Evolutionary conservation across 495 filamentous ascomycete species (phyloP).

Genomic region (Daldinia vernicosa): DNA sequence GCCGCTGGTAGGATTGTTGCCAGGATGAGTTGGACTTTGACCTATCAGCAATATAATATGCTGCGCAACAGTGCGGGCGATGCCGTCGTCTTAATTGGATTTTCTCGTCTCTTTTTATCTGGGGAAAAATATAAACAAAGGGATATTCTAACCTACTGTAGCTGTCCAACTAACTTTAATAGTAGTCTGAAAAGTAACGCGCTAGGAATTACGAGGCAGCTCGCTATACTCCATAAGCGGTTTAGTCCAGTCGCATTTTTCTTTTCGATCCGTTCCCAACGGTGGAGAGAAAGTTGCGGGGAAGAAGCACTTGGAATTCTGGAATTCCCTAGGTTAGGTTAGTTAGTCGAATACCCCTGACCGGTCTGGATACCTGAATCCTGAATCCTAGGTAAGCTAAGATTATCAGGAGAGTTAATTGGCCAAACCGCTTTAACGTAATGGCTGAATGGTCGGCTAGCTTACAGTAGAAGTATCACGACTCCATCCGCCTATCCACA

Average conservation of each 20-base stretch:
- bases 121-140: constrained; percentile 16
- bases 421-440: constrained; percentile 28
- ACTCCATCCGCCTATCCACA: neutral
- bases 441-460: constrained; percentile 19
- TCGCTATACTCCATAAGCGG: constrained; percentile 32
- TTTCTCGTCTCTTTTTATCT: constrained; percentile 17
- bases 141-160: constrained; percentile 29
- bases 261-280: neutral
- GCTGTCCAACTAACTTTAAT: neutral
- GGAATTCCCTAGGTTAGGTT: no score
- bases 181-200: constrained; percentile 6
- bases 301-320: constrained; percentile 35
- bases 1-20: neutral
- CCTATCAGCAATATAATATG: constrained; percentile 1
- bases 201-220: constrained; percentile 25
- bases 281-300: constrained; percentile 37
- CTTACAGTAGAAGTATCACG: neutral
- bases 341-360: neutral
- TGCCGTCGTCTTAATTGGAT: neutral
- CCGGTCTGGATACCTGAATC: neutral
- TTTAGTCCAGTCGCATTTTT: constrained; percentile 31
- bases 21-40: neutral
- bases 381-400: constrained; percentile 2
- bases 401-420: constrained; percentile 3
- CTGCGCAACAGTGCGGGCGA: neutral